Evolutionary conservation across 768 basidiomycete genomes (phyloP).

Genomic region (Auricularia sp.): DNA sequence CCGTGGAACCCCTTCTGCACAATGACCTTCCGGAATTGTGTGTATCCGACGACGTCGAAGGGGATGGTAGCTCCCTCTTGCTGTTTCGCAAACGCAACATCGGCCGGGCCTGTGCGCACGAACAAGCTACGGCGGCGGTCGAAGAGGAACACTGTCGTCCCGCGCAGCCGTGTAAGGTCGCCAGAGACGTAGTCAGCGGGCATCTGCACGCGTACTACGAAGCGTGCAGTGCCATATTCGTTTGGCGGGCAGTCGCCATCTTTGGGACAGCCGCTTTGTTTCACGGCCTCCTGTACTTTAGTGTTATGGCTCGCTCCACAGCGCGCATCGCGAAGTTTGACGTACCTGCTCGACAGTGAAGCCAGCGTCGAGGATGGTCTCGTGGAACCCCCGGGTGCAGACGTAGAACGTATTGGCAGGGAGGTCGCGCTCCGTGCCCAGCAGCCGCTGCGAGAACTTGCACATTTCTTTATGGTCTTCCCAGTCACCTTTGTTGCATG

Average conservation of each 20-base stretch:
- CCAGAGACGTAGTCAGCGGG: background rate
- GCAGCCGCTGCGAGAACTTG: background rate
- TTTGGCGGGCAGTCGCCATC: background rate
- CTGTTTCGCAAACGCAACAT: background rate
- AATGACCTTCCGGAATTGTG: background rate
- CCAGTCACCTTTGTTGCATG: background rate
- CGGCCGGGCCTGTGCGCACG: background rate
- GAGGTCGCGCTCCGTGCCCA: background rate
- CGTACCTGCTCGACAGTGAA: background rate
- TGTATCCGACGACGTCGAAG: background rate
- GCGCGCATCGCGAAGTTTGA: background rate
- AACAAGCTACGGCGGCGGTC: background rate
- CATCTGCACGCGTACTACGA: background rate
- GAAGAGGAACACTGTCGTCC: background rate
- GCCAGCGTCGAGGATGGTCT: background rate
- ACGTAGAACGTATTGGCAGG: background rate
- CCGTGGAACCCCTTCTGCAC: background rate
- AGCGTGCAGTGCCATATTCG: background rate
- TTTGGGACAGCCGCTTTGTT: background rate
- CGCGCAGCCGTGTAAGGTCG: background rate
- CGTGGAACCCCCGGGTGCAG: background rate
- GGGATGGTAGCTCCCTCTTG: background rate
- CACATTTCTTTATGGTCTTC: background rate
- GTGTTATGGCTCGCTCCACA: background rate
- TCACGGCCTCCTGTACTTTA: background rate